Conservation (phyloP, 1,284 basidiomycete species). For the Clitocybe nebularis region DNA sequence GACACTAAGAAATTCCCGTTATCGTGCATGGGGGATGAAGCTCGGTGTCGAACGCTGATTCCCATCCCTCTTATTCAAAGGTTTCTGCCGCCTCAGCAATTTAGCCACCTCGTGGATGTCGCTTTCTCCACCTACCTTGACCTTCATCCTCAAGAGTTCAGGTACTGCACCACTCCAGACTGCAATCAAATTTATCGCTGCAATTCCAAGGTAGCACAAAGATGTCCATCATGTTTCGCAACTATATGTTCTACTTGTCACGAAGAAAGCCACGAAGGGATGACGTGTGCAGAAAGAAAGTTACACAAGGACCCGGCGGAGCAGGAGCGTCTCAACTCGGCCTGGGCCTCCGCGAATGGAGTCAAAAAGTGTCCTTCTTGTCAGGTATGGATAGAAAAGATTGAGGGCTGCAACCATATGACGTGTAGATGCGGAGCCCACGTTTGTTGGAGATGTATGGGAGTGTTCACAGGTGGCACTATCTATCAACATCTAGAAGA, state of each 20-base stretch:
- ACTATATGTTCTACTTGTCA: constrained; percentile 48
- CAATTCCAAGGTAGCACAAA: constrained; percentile 22
- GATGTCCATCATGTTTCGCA: constrained; percentile 44
- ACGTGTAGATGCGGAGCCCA: constrained; percentile 48
- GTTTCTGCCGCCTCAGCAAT: constrained; percentile 39
- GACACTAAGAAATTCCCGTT: constrained; percentile 46
- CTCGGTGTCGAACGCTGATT: constrained; percentile 43
- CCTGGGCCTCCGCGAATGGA: constrained; percentile 32
- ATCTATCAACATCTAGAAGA: constrained; percentile 50
- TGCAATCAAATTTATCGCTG: constrained; percentile 52
- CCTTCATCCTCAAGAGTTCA: constrained; percentile 41
- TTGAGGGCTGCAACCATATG: constrained; percentile 56
- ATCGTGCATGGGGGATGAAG: constrained; percentile 48
- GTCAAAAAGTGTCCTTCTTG: constrained; percentile 42
- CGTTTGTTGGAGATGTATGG: constrained; percentile 51
- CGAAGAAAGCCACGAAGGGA: constrained; percentile 46
- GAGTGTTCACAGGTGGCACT: constrained; percentile 26
- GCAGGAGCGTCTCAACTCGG: constrained; percentile 42
- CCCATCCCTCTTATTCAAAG: constrained; percentile 45
- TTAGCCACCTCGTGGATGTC: constrained; percentile 41
- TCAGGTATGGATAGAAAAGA: constrained; percentile 43
- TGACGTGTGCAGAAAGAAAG: constrained; percentile 43
- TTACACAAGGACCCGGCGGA: constrained; percentile 31
- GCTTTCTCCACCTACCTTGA: constrained; percentile 43
- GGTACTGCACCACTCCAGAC: constrained; percentile 54